Percentiles rank a stretch among this genome's conserved stretches.
phyloP scores from a whole-genome alignment of 768 basidiomycete genomes.

The Amanita rubescens region DNA sequence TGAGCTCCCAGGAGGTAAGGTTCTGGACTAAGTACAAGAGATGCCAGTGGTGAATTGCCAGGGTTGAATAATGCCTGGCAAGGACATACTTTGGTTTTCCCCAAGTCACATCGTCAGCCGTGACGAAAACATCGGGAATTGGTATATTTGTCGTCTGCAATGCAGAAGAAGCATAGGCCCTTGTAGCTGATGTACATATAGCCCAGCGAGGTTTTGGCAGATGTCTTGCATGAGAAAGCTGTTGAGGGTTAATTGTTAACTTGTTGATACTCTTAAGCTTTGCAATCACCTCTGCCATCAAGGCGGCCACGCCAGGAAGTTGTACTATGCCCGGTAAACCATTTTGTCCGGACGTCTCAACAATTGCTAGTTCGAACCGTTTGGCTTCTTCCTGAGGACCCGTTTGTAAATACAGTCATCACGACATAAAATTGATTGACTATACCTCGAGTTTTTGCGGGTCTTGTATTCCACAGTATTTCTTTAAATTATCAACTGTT shows the following conservation, averaged over 20 bases:
- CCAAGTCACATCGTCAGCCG: slow-evolving; percentile 72
- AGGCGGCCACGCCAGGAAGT: slow-evolving; percentile 62
- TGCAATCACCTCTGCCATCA: slow-evolving; percentile 45
- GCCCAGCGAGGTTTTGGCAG: slow-evolving; percentile 69
- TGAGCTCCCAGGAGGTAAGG: slow-evolving; percentile 86
- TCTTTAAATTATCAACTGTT: slow-evolving; percentile 73
- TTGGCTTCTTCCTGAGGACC: slow-evolving; percentile 53
- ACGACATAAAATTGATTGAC: background rate
- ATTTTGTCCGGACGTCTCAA: slow-evolving; percentile 46
- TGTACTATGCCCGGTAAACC: slow-evolving; percentile 57
- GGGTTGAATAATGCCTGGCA: background rate
- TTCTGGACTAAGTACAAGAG: slow-evolving; percentile 49
- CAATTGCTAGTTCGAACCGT: slow-evolving; percentile 76
- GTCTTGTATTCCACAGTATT: slow-evolving; percentile 62
- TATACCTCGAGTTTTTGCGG: slow-evolving; percentile 61
- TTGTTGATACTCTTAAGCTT: background rate
- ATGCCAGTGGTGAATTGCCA: slow-evolving; percentile 22
- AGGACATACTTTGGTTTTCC: slow-evolving; percentile 70
- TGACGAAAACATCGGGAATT: slow-evolving; percentile 67
- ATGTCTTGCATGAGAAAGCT: slow-evolving; percentile 30
- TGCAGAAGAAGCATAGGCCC: slow-evolving; percentile 65
- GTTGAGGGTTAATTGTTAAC: background rate
- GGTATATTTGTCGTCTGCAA: slow-evolving; percentile 59
- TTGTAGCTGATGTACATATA: slow-evolving; percentile 84
- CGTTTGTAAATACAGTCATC: background rate